Percentiles rank a stretch among this genome's conserved stretches.
Conservation (phyloP, 2,329 filamentous ascomycete species). For the Aquanectria penicillioides region DNA sequence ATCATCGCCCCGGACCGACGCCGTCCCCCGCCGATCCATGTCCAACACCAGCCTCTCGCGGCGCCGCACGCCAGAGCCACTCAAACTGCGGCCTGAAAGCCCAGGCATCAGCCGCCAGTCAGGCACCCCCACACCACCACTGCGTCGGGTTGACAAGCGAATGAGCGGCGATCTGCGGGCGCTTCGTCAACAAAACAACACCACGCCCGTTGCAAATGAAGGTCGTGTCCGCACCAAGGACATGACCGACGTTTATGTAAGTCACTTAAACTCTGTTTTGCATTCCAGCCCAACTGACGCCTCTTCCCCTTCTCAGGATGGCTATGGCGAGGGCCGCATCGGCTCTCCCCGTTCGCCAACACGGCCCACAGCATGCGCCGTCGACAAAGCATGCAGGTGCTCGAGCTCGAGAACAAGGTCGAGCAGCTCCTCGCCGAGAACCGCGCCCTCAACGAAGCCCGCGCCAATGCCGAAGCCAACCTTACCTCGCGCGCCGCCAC, state of each 20-base stretch:
- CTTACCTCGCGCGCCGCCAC: slow-evolving; percentile 73
- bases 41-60: slow-evolving; percentile 66
- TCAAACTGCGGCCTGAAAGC: slow-evolving; percentile 70
- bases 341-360: slow-evolving; percentile 92
- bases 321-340: slow-evolving; percentile 87
- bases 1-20: slow-evolving; percentile 37
- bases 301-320: slow-evolving; percentile 71
- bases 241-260: slow-evolving; percentile 95
- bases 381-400: slow-evolving; percentile 95
- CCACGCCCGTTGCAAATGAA: slow-evolving; percentile 79
- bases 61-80: slow-evolving; percentile 63
- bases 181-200: slow-evolving; percentile 50
- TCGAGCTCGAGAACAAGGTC: slow-evolving; percentile 88
- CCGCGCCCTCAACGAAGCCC: slow-evolving; percentile 78
- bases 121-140: slow-evolving; percentile 68
- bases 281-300: slow-evolving; percentile 29
- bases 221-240: slow-evolving; percentile 84
- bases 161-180: slow-evolving; percentile 77
- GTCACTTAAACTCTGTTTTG: slow-evolving; percentile 51
- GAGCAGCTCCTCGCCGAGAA: slow-evolving; percentile 91
- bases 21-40: slow-evolving; percentile 52
- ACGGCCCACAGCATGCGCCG: slow-evolving; percentile 93
- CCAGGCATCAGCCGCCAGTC: slow-evolving; percentile 57
- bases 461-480: slow-evolving; percentile 73
- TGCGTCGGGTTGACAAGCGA: slow-evolving; percentile 74